phyloP scores from a whole-genome alignment of 2,329 filamentous ascomycete genomes.

The Colletotrichum sp. region DNA sequence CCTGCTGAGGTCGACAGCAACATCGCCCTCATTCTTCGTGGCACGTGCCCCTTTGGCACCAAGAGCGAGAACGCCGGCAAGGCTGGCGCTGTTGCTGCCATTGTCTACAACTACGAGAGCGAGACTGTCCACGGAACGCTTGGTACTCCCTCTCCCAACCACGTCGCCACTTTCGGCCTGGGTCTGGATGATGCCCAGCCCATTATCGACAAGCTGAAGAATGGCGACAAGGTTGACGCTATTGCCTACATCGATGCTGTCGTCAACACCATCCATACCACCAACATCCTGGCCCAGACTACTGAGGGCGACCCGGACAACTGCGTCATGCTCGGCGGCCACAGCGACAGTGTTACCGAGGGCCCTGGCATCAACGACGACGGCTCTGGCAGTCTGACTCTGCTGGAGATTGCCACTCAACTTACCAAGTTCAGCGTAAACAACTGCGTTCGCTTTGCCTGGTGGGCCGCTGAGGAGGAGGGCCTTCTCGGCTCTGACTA shows the following conservation, averaged over 20 bases:
- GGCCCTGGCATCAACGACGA: conserved; percentile 81
- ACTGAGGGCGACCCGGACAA: conserved; percentile 62
- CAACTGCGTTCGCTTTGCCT: conserved; percentile 70
- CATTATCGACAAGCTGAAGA: conserved; percentile 57
- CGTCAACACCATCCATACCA: conserved; percentile 57
- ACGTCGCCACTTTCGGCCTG: conserved; percentile 73
- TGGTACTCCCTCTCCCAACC: conserved; percentile 59
- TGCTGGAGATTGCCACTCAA: conserved; percentile 67
- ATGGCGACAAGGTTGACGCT: conserved; percentile 52
- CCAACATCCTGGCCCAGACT: conserved; percentile 69
- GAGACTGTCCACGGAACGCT: conserved; percentile 71
- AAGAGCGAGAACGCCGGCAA: conserved; percentile 72
- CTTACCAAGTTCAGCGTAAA: conserved; percentile 61
- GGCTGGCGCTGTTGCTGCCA: conserved; percentile 71
- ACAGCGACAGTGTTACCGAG: conserved; percentile 66
- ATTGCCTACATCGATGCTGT: conserved; percentile 65
- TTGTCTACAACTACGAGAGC: conserved; percentile 76
- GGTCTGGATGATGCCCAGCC: conserved; percentile 62
- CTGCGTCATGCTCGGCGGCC: conserved; percentile 68
- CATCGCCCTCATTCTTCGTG: conserved; percentile 74
- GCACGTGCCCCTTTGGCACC: conserved; percentile 71
- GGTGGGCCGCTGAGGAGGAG: conserved; percentile 72
- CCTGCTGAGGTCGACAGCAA: conserved; percentile 61
- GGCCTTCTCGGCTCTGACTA: conserved; percentile 67
- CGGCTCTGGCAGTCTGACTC: conserved; percentile 67